A percentile compares a stretch with the other conserved stretches of the same genome.
Evolutionary conservation across 768 basidiomycete genomes (phyloP).

Genomic region (Auricularia auricula-judae): DNA sequence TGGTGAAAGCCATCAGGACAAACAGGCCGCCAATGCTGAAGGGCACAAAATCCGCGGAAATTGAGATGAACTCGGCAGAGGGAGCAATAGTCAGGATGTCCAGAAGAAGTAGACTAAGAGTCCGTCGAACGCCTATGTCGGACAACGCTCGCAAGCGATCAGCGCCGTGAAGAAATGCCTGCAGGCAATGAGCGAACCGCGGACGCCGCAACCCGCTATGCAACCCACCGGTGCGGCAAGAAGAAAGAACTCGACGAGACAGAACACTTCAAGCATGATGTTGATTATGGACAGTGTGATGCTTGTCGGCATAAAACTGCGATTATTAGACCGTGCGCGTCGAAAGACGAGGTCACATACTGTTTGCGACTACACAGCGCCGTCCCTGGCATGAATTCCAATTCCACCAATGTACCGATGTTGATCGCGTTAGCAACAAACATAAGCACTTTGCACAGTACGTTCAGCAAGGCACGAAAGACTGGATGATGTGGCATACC

Average conservation of each 20-base stretch:
- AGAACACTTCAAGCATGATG: constrained; percentile 28
- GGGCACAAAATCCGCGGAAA: constrained; percentile 30
- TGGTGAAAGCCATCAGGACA: constrained; percentile 18
- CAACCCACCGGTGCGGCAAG: constrained; percentile 13
- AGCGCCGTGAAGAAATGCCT: constrained; percentile 9
- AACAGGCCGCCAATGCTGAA: constrained; percentile 30
- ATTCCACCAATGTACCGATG: constrained; percentile 24
- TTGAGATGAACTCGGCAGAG: constrained; percentile 21
- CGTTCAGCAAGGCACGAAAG: not conserved
- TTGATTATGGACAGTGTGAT: constrained; percentile 25
- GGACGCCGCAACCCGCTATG: not conserved
- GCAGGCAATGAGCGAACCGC: not conserved
- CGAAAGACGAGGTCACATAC: constrained; percentile 3
- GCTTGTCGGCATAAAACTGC: constrained; percentile 29
- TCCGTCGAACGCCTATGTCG: constrained; percentile 23
- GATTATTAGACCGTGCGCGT: too few species aligned
- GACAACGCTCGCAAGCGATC: constrained; percentile 11
- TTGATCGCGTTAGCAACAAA: constrained; percentile 30
- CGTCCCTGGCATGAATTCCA: constrained; percentile 16
- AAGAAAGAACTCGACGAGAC: constrained; percentile 19
- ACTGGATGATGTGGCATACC: constrained; percentile 20
- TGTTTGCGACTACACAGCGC: constrained; percentile 14
- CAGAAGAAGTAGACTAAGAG: constrained; percentile 30
- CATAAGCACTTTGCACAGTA: constrained; percentile 21
- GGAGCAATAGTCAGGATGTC: constrained; percentile 33